These are phyloP conservation scores for Glonium stellatum DNA, from an alignment of 495 filamentous ascomycete species.

Conservation along the genomic window DNA sequence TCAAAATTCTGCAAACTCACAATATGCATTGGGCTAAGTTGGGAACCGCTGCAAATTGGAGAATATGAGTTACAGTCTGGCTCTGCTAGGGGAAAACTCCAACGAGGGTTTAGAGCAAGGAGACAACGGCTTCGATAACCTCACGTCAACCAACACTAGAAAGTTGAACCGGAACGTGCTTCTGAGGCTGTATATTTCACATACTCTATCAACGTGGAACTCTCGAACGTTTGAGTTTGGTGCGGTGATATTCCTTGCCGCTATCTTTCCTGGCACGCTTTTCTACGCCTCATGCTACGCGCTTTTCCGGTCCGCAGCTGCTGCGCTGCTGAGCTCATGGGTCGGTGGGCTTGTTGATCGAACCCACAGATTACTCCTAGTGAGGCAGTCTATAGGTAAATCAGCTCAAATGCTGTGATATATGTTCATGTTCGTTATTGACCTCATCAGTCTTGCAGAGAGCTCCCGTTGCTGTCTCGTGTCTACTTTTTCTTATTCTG, in stretches of 20 bases:
- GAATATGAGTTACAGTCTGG: too few species aligned
- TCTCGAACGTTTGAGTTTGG: conserved; percentile 28
- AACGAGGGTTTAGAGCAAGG: too few species aligned
- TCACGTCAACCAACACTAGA: not conserved
- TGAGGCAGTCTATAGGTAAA: conserved; percentile 17
- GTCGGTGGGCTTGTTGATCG: conserved; percentile 21
- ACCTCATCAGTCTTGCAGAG: conserved; percentile 10
- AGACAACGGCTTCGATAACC: not conserved
- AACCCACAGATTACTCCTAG: conserved; percentile 8
- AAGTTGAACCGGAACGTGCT: conserved; percentile 1
- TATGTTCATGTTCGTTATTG: too few species aligned
- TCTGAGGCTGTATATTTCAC: conserved; percentile 24
- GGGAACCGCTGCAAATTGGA: too few species aligned
- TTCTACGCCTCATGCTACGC: conserved; percentile 24
- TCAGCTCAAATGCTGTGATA: too few species aligned
- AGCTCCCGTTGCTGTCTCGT: conserved; percentile 21
- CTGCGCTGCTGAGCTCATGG: conserved; percentile 15
- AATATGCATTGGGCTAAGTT: too few species aligned
- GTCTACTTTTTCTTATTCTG: conserved; percentile 9
- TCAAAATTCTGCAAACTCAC: too few species aligned
- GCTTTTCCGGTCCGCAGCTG: conserved; percentile 18
- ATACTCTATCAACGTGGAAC: conserved; percentile 28
- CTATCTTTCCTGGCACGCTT: conserved; percentile 24
- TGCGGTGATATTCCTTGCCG: conserved; percentile 26
- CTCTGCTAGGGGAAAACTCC: too few species aligned